phyloP scores from a whole-genome alignment of 2,329 filamentous ascomycete genomes.

The Pseudopyricularia javanii region DNA sequence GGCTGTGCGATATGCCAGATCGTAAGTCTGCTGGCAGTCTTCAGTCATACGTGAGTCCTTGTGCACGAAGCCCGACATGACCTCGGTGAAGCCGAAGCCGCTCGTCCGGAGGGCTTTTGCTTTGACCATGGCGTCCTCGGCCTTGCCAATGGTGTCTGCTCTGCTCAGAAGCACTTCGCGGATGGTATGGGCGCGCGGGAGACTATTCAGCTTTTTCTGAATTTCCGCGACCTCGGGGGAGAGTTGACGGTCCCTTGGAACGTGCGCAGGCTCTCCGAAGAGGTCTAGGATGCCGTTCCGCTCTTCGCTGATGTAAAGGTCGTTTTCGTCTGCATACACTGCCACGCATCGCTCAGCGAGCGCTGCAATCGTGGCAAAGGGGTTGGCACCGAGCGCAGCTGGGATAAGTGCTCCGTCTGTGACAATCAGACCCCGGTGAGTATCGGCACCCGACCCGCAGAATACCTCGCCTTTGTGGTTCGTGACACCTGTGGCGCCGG shows the following conservation, averaged over 20 bases:
- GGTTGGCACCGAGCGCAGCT: slow-evolving; percentile 51
- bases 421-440: slow-evolving; percentile 45
- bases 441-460: slow-evolving; percentile 33
- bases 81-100: slow-evolving; percentile 49
- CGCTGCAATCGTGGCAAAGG: slow-evolving; percentile 57
- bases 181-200: slow-evolving; percentile 11
- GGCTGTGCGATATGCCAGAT: slow-evolving; percentile 37
- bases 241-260: not conserved
- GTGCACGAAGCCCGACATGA: slow-evolving; percentile 52
- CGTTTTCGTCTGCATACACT: slow-evolving; percentile 26
- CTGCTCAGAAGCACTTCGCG: slow-evolving; percentile 18
- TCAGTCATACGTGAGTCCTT: slow-evolving; percentile 23
- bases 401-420: slow-evolving; percentile 52
- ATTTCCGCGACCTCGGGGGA: slow-evolving; percentile 1
- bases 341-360: slow-evolving; percentile 53
- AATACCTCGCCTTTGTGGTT: slow-evolving; percentile 52
- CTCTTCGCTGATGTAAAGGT: slow-evolving; percentile 30
- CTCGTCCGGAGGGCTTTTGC: slow-evolving; percentile 30
- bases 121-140: slow-evolving; percentile 23
- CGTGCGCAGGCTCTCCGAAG: slow-evolving; percentile 35
- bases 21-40: slow-evolving; percentile 37
- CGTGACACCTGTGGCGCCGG: slow-evolving; percentile 41
- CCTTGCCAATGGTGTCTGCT: slow-evolving; percentile 17
- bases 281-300: slow-evolving; percentile 38
- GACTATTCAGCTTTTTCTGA: slow-evolving; percentile 6